A percentile compares a stretch with the other conserved stretches of the same genome.
Evolutionary conservation across 78 protist species (phyloP).

Genomic region (Chrysochromulina parva): DNA sequence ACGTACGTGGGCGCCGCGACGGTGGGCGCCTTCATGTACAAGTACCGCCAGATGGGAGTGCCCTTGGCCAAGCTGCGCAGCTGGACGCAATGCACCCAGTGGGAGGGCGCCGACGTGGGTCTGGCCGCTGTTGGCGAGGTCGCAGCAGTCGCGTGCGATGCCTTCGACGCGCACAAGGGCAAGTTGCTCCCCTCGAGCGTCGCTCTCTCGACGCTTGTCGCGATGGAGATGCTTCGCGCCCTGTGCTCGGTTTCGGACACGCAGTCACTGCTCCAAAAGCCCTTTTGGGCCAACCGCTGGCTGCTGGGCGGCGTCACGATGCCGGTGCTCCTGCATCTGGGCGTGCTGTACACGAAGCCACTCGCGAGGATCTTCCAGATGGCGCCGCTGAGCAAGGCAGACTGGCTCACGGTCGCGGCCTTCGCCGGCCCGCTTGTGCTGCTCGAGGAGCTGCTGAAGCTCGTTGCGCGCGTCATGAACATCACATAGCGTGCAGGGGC

Average conservation of each 20-base stretch:
- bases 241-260: constrained; percentile 58
- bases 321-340: constrained; percentile 35
- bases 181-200: constrained; percentile 26
- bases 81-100: too few relatives aligned
- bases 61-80: too few relatives aligned
- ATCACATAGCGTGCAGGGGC: too few relatives aligned
- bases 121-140: too few relatives aligned
- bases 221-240: constrained; percentile 72
- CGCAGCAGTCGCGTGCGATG: background rate
- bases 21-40: constrained; percentile 36
- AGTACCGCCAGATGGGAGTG: background rate
- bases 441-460: constrained; percentile 72
- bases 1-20: constrained; percentile 64
- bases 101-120: too few relatives aligned
- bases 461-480: background rate
- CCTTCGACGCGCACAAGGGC: background rate
- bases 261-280: constrained; percentile 23
- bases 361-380: background rate
- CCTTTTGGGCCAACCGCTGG: constrained; percentile 38
- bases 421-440: constrained; percentile 60
- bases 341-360: constrained; percentile 55
- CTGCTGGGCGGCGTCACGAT: background rate
- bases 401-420: constrained; percentile 55
- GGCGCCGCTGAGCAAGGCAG: background rate
- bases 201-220: constrained; percentile 49